Conservation (phyloP, 2,329 filamentous ascomycete genomes). For the Eutypa lata region DNA sequence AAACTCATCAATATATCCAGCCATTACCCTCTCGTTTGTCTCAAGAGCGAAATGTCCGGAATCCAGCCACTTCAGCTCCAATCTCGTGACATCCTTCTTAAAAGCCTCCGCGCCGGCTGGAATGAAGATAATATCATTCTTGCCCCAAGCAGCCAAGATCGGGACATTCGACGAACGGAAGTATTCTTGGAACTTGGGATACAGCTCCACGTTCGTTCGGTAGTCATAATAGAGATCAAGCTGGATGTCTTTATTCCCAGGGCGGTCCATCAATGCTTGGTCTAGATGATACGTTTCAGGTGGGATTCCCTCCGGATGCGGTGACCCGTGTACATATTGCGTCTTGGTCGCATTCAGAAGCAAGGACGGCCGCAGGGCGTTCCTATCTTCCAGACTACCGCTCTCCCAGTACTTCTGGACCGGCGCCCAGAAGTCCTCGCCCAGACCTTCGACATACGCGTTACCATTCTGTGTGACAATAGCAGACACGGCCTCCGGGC, state of each 20-base stretch:
- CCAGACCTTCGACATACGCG: slow-evolving; percentile 55
- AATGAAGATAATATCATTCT: slow-evolving; percentile 51
- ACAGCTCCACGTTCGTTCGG: slow-evolving; percentile 49
- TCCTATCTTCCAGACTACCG: slow-evolving; percentile 30
- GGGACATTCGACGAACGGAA: slow-evolving; percentile 49
- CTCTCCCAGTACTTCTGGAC: slow-evolving; percentile 44
- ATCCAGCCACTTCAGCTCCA: slow-evolving; percentile 50
- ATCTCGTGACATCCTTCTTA: slow-evolving; percentile 43
- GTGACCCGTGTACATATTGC: slow-evolving; percentile 42
- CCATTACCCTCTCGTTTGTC: slow-evolving; percentile 29
- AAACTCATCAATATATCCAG: slow-evolving; percentile 25
- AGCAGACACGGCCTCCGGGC: slow-evolving; percentile 44
- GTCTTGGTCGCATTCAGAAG: slow-evolving; percentile 36
- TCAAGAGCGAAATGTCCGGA: slow-evolving; percentile 54
- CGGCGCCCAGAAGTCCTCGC: slow-evolving; percentile 46
- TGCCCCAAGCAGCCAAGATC: slow-evolving; percentile 56
- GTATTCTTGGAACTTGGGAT: slow-evolving; percentile 54
- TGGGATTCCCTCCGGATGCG: slow-evolving; percentile 31
- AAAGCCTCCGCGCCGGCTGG: slow-evolving; percentile 52
- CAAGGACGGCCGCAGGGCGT: slow-evolving; percentile 33
- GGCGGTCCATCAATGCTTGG: slow-evolving; percentile 46
- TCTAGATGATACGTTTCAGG: slow-evolving; percentile 50
- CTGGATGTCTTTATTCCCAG: slow-evolving; percentile 50
- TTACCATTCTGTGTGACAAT: slow-evolving; percentile 61
- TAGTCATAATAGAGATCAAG: slow-evolving; percentile 56